Evolutionary conservation across 129 eudicot genomes (phyloP), one percentile per base, ranked within the genome.

Genomic region (Cynara cardunculus): DNA sequence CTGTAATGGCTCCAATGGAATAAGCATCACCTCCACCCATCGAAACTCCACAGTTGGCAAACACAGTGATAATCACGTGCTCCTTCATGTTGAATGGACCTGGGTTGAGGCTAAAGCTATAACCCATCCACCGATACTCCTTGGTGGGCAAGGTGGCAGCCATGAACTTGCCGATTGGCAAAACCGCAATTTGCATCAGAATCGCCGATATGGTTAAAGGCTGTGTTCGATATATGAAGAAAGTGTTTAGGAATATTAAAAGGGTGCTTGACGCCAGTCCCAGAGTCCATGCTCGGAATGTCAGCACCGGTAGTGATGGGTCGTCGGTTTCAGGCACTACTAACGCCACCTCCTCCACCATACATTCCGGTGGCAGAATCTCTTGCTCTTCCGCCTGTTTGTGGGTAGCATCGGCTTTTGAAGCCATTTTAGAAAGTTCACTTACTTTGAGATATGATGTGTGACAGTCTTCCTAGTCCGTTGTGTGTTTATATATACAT

Each of bases 281-380:
- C 13, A 94, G 87, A 32, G 90, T 80, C 99, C 99, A 94, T 37
- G 97, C 94, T 5, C 99, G 87, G 83, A 92, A 92, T 75, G 99
- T 92, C 91, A 94, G 88, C 24, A 94, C 99, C 6, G 99, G 99
- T 0, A 94, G 74, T 0, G 90, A 73, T 11, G 97, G 86, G 87
- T 92, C 97, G 86, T 94, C 97, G 30, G 94, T 94, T 81, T 94
- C 97, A 25, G 98, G 98, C 71, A 94, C 98, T 76, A 94, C 96
- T n/a, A 94, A 76, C 3, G 96, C 94, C 59, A 94, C 98, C 79
- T 94, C 98, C 80, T 94, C 98, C 37, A 92, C 88, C 25, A 92
- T 62, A 64, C 98, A 94, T 28, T 89, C 39, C 32, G 21, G 35
- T 83, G 84, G 72, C 81, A 56, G 65, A 56, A 56, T 56, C 24